Evolutionary conservation across 1,284 basidiomycete genomes (phyloP).

Genomic region (Cerrena zonata): DNA sequence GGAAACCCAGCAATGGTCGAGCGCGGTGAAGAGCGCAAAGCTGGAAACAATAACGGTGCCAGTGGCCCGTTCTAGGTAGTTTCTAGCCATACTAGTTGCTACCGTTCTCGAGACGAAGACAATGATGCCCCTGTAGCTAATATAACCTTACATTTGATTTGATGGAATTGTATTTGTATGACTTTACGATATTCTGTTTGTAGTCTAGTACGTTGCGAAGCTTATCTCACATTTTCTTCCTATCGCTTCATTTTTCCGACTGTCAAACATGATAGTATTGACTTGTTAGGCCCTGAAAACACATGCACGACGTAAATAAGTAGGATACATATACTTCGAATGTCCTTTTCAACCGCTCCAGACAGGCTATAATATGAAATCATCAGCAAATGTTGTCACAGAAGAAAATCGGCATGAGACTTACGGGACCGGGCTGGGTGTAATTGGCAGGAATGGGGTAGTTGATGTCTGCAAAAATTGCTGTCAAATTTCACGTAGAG

Average conservation of each 20-base stretch:
- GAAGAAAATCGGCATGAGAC: constrained; percentile 4
- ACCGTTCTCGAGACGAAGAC: too few relatives aligned
- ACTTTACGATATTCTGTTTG: too few relatives aligned
- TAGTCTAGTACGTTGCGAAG: too few relatives aligned
- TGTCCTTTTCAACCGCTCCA: constrained; percentile 24
- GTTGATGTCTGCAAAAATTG: constrained; percentile 26
- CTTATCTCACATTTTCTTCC: neutral
- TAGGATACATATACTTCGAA: neutral
- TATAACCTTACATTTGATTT: too few relatives aligned
- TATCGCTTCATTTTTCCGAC: neutral
- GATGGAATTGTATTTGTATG: too few relatives aligned
- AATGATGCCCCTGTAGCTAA: too few relatives aligned
- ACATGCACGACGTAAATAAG: neutral
- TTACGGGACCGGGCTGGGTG: constrained; percentile 34
- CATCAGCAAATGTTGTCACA: neutral
- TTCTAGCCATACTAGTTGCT: too few relatives aligned
- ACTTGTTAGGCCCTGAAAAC: neutral
- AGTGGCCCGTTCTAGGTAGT: too few relatives aligned
- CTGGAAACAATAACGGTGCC: too few relatives aligned
- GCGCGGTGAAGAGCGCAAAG: constrained; percentile 22
- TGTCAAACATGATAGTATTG: too few relatives aligned
- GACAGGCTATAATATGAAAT: constrained; percentile 21
- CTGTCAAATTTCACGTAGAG: too few relatives aligned
- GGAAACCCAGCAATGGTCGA: constrained; percentile 15
- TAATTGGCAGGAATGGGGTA: constrained; percentile 33